phyloP scores from a whole-genome alignment of 78 protist species.

The Tieghemostelium lacteum region DNA sequence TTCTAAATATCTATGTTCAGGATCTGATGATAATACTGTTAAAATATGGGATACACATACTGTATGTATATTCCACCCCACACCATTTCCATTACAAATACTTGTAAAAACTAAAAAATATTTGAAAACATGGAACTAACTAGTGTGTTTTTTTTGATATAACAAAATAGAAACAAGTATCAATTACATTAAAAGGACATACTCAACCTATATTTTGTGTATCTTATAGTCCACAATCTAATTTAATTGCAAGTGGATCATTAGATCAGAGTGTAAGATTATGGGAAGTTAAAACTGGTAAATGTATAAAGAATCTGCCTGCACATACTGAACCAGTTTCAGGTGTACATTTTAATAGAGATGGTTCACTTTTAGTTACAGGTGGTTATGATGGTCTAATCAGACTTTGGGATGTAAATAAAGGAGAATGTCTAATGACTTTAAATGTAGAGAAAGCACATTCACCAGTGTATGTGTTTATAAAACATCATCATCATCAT shows the following conservation, averaged over 20 bases:
- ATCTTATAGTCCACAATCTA: conserved; percentile 90
- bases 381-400: conserved; percentile 89
- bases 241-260: conserved; percentile 92
- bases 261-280: conserved; percentile 92
- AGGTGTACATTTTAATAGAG: conserved; percentile 92
- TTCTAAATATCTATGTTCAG: conserved; percentile 84
- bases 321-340: conserved; percentile 96
- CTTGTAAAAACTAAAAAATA: too few species aligned
- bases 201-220: conserved; percentile 88
- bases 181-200: conserved; percentile 90
- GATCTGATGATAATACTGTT: conserved; percentile 90
- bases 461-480: conserved; percentile 75
- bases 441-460: conserved; percentile 87
- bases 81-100: too few species aligned
- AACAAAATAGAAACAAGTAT: conserved; percentile 16
- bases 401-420: conserved; percentile 94
- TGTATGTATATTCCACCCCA: conserved; percentile 66
- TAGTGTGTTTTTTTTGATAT: background rate
- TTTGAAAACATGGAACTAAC: background rate
- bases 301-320: conserved; percentile 74
- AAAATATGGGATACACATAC: conserved; percentile 86
- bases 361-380: conserved; percentile 93
- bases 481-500: background rate
- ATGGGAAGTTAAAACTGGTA: conserved; percentile 86
- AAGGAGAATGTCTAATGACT: conserved; percentile 92